Evolutionary conservation across 140 eudicot species (phyloP).

Genomic region (Oenanthe javanica): DNA sequence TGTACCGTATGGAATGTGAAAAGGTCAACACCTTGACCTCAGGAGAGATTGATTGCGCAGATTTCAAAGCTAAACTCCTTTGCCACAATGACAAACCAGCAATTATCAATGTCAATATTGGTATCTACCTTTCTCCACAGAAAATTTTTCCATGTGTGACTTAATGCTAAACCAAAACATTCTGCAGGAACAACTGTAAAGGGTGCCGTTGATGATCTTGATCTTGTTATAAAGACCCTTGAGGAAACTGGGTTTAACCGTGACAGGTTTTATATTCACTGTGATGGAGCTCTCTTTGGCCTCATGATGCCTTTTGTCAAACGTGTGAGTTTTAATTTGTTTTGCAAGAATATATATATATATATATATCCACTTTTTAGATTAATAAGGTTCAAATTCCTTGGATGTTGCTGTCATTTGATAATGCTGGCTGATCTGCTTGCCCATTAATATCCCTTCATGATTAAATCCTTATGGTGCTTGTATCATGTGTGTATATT

Average conservation of each 20-base stretch:
- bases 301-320: slow-evolving; percentile 92
- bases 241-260: slow-evolving; percentile 76
- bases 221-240: slow-evolving; percentile 76
- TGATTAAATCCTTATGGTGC: not conserved
- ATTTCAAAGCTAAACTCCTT: slow-evolving; percentile 64
- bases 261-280: slow-evolving; percentile 75
- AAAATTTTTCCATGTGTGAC: not conserved
- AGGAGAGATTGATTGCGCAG: slow-evolving; percentile 88
- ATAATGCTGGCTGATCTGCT: not conserved
- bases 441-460: not conserved
- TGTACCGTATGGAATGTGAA: slow-evolving; percentile 91
- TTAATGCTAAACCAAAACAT: not conserved
- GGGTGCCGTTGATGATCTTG: slow-evolving; percentile 94
- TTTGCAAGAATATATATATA: not conserved
- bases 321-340: slow-evolving; percentile 40
- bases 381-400: not conserved
- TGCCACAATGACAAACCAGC: slow-evolving; percentile 91
- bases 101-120: slow-evolving; percentile 85
- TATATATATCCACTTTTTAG: not conserved
- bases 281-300: slow-evolving; percentile 93
- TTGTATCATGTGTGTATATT: not conserved
- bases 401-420: not conserved
- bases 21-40: slow-evolving; percentile 75
- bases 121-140: slow-evolving; percentile 19
- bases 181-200: slow-evolving; percentile 82